Evolutionary conservation across 805 yeast genomes (phyloP), one percentile per base, ranked within the genome.

Genomic region (Clavispora fructus): DNA sequence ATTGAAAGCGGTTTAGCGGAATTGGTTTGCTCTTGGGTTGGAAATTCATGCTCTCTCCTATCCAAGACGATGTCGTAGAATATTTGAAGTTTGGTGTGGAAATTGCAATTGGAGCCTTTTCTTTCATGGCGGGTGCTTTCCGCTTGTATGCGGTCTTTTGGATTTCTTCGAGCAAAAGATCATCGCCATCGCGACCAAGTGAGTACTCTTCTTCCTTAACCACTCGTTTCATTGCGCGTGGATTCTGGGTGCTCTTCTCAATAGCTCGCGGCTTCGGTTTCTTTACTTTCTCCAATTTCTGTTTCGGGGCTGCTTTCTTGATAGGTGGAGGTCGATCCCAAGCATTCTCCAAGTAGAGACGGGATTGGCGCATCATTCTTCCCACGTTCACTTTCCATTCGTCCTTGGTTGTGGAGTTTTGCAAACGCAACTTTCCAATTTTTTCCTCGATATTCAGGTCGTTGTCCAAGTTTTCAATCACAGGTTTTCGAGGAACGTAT

Each of bases 351-450:
- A 41, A 23, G 40, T 26, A 29, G 2, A 7, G 6, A 5, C 19
- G 10, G 4, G 37, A 33, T 14, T 33, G 37, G 23, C 37, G 37
- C 7, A 5, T 23, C 1, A 16, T 11, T 27, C 31, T 14, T 11
- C 25, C 35, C 23, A 57, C 41, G 40, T 55, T 53, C 38, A 44
- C 49, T 11, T 56, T 54, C 69, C 70, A 68, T 40, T 55, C 62
- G 4, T 48, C 47, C 38, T 56, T 58, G 39, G 54, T 53, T 1
- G 46, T 46, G 4, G 71, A 57, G 29, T 53, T 62, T 46, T 70
- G 70, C 41, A 68, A 49, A 28, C 59, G 56, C 25, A 61, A 54
- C 43, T 57, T 58, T 6, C 59, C 60, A 2, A 61, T 50, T 39
- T 57, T 56, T 32, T 52, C 35, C 6, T 44, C 49, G 3, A 47